These are phyloP conservation scores for Phytophthora macrochlamydospora DNA, from an alignment of 352 stramenopile species.

Conservation along the genomic window DNA sequence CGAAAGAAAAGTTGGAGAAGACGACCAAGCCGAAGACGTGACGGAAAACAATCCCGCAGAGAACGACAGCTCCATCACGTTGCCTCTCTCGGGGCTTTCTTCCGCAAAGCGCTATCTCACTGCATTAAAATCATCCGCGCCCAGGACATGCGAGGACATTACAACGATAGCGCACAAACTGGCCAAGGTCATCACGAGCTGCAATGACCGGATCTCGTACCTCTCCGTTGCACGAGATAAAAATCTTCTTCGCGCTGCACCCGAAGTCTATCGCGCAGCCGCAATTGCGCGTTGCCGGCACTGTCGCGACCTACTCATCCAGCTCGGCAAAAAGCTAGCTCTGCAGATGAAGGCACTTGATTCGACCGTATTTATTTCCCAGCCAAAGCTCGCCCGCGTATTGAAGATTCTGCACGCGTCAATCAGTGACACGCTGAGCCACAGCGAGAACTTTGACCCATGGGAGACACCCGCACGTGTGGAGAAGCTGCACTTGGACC, in stretches of 20 bases:
- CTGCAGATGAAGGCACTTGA: slow-evolving; percentile 23
- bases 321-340: slow-evolving; percentile 49
- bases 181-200: slow-evolving; percentile 31
- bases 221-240: slow-evolving; percentile 24
- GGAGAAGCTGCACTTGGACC: slow-evolving; percentile 41
- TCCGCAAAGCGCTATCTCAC: slow-evolving; percentile 12
- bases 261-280: slow-evolving; percentile 30
- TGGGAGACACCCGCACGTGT: slow-evolving; percentile 55
- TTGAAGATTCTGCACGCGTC: slow-evolving; percentile 20
- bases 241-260: slow-evolving; percentile 4
- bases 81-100: slow-evolving; percentile 33
- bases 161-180: slow-evolving; percentile 19
- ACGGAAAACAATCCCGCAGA: neutral
- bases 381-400: slow-evolving; percentile 12
- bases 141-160: slow-evolving; percentile 5
- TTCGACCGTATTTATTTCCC: slow-evolving; percentile 6
- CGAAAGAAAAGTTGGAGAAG: too few species aligned
- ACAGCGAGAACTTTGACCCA: slow-evolving; percentile 35
- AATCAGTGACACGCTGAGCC: slow-evolving; percentile 28
- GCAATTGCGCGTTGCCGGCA: slow-evolving; percentile 39
- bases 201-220: slow-evolving; percentile 39
- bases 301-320: slow-evolving; percentile 52
- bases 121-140: slow-evolving; percentile 12
- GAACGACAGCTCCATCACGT: neutral
- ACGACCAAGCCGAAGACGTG: too few species aligned